phyloP scores from a whole-genome alignment of 2,329 filamentous ascomycete species.

The Colletotrichum destructivum region DNA sequence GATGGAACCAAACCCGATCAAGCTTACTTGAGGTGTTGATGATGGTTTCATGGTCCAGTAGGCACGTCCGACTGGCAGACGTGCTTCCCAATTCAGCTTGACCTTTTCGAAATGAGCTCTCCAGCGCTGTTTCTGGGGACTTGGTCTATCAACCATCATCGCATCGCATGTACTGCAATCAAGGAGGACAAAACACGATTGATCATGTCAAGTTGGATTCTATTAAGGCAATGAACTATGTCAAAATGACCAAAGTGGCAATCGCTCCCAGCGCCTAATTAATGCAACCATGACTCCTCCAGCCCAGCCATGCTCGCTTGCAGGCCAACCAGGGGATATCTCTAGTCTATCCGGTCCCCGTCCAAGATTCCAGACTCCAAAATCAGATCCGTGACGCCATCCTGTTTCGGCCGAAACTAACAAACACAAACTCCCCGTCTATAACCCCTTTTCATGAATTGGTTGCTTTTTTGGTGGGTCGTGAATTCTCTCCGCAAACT shows the following conservation, averaged over 20 bases:
- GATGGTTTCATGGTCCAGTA: neutral
- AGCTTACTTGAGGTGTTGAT: neutral
- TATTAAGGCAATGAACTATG: slow-evolving; percentile 31
- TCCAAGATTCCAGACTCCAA: slow-evolving; percentile 15
- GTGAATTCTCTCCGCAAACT: slow-evolving; percentile 25
- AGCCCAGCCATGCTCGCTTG: slow-evolving; percentile 15
- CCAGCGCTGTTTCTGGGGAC: neutral
- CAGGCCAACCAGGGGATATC: slow-evolving; percentile 27
- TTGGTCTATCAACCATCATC: neutral
- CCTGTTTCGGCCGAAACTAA: slow-evolving; percentile 1
- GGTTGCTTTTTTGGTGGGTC: slow-evolving; percentile 12
- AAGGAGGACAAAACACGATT: too few relatives aligned
- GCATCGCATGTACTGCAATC: neutral
- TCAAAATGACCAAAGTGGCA: slow-evolving; percentile 5
- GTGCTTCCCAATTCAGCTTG: too few relatives aligned
- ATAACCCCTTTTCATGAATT: slow-evolving; percentile 11
- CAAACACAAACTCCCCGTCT: slow-evolving; percentile 35
- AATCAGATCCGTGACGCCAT: slow-evolving; percentile 14
- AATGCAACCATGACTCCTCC: slow-evolving; percentile 26
- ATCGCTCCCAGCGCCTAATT: slow-evolving; percentile 13
- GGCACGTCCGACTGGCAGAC: neutral
- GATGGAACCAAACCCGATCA: slow-evolving; percentile 21
- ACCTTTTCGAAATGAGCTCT: neutral
- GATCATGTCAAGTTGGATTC: slow-evolving; percentile 20
- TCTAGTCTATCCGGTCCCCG: slow-evolving; percentile 24